Conservation (phyloP, 148 eudicot genomes). For the Cornus controversa region DNA sequence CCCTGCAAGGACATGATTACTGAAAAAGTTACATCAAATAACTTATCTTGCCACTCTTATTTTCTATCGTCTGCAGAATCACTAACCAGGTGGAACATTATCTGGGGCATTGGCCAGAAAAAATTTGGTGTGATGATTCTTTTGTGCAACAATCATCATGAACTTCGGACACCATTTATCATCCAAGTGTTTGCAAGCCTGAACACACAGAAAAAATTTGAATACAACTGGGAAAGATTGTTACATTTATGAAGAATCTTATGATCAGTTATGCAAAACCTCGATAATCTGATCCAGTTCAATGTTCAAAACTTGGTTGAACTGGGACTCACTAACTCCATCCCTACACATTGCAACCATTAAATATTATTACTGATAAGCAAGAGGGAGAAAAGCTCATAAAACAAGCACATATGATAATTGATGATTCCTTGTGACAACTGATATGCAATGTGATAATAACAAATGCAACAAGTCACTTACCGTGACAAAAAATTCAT, state of each 20-base stretch:
- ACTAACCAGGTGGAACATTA: constrained; percentile 12
- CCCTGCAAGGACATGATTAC: not conserved
- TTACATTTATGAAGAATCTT: too few species aligned
- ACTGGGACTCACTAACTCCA: not conserved
- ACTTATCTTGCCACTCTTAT: too few species aligned
- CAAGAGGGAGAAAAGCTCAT: too few species aligned
- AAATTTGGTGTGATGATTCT: constrained; percentile 13
- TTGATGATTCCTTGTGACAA: too few species aligned
- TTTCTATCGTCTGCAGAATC: not conserved
- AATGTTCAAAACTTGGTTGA: not conserved
- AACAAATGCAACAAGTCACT: too few species aligned
- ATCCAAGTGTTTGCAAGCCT: constrained; percentile 12
- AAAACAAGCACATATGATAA: too few species aligned
- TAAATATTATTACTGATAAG: too few species aligned
- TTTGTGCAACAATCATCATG: constrained; percentile 10
- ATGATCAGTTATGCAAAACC: not conserved
- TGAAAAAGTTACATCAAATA: not conserved
- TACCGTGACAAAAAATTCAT: too few species aligned
- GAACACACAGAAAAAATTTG: too few species aligned
- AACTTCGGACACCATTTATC: not conserved
- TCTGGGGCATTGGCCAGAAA: constrained; percentile 4
- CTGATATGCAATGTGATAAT: too few species aligned
- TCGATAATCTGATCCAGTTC: constrained; percentile 4
- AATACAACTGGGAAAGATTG: too few species aligned
- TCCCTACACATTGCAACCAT: not conserved